Evolutionary conservation across 352 stramenopile genomes (phyloP), one percentile per base, ranked within the genome.

Genomic region (Pythium insidiosum): DNA sequence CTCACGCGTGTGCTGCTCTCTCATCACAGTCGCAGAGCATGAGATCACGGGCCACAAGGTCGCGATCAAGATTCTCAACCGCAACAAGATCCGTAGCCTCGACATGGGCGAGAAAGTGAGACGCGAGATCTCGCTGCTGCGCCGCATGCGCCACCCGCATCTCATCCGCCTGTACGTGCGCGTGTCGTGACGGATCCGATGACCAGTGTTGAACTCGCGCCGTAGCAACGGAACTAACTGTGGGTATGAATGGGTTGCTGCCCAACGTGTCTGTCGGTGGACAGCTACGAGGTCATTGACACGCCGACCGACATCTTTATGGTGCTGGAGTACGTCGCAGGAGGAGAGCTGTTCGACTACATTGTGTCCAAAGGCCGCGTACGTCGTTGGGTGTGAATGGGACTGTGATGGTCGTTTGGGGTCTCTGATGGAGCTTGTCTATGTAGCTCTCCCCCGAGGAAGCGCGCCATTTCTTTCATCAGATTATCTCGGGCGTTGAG

Each of bases 11-110:
- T n/a, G n/a, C n/a, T n/a, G n/a, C n/a, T n/a, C n/a, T n/a, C n/a
- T n/a, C n/a, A n/a, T n/a, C 18, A 41, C 24, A 98, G 85, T 99
- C 49, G 97, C 94, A 5, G 96, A 97, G 37, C 97, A 99, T 79
- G 85, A 97, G 44, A 89, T 98, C 54, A 99, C 97, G 43, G 92
- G 94, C 22, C 90, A 98, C 56, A 98, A 99, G 60, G 97, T 99
- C 21, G 97, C 97, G 26, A 97, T 99, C 41, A 99, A 99, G 76
- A 99, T 99, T 57, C 68, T 99, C 15, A 99, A 99, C 72, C 96
- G 97, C 56, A 92, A 89, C 52, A 99, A 99, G 59, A 99, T 99
- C 70, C 95, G 96, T 47, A 88, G 96, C 47, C 80, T 99, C 23
- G 95, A 98, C 58, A 99, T 99, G 96, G 91, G 94, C 63, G 96